phyloP scores from a whole-genome alignment of 2,329 filamentous ascomycete genomes.

The Trichoderma harzianum region DNA sequence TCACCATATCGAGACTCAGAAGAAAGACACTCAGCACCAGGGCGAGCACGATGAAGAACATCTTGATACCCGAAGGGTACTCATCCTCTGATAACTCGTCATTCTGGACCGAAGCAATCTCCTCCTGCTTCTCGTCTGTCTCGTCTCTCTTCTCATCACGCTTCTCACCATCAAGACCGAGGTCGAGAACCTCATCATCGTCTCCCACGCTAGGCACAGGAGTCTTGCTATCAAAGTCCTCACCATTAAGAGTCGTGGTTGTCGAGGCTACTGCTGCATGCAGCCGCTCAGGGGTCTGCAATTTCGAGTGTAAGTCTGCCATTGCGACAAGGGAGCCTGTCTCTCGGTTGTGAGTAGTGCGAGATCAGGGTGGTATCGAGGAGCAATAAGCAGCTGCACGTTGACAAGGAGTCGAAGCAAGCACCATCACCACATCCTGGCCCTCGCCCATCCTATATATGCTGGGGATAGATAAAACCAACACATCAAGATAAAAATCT shows the following conservation, averaged over 20 bases:
- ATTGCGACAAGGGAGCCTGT: background rate
- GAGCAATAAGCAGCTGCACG: background rate
- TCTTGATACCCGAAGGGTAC: slow-evolving; percentile 39
- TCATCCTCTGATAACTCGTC: slow-evolving; percentile 30
- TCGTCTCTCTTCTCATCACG: background rate
- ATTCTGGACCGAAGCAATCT: slow-evolving; percentile 1
- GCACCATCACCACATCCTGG: background rate
- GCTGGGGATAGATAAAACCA: background rate
- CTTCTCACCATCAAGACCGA: slow-evolving; percentile 15
- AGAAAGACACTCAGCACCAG: slow-evolving; percentile 48
- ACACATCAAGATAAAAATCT: background rate
- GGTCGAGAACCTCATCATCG: background rate
- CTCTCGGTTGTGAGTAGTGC: background rate
- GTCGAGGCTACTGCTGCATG: slow-evolving; percentile 25
- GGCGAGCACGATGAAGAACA: slow-evolving; percentile 45
- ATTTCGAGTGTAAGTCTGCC: background rate
- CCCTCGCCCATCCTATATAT: slow-evolving; percentile 7
- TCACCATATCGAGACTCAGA: slow-evolving; percentile 46
- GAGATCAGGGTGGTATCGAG: background rate
- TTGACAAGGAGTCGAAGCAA: slow-evolving; percentile 7
- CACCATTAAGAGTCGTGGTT: slow-evolving; percentile 30
- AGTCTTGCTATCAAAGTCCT: slow-evolving; percentile 25
- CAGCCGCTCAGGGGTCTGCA: background rate
- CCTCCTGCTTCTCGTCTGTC: background rate
- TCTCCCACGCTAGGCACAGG: slow-evolving; percentile 21